Evolutionary conservation across 2,329 filamentous ascomycete species (phyloP).

Genomic region (Talaromyces sp.): DNA sequence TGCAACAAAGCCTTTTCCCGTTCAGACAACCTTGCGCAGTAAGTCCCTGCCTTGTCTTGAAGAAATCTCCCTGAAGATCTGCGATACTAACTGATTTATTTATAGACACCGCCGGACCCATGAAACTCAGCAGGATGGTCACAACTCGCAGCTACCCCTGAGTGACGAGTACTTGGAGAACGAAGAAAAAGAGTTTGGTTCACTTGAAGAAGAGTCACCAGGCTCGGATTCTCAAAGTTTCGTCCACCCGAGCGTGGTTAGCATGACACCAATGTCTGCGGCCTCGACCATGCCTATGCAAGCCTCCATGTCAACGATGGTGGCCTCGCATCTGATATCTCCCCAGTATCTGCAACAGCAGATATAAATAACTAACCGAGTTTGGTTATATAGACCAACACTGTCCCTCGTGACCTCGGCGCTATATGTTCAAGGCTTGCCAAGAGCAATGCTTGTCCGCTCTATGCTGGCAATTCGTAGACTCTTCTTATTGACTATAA

Average conservation of each 20-base stretch:
- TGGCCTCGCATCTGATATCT: constrained; percentile 39
- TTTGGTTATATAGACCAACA: not conserved
- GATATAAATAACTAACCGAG: constrained; percentile 26
- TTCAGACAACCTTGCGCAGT: constrained; percentile 98
- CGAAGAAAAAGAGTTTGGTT: constrained; percentile 77
- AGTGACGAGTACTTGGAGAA: constrained; percentile 67
- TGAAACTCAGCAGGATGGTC: constrained; percentile 63
- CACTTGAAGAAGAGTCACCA: constrained; percentile 73
- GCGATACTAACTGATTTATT: constrained; percentile 32
- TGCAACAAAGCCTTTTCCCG: constrained; percentile 99
- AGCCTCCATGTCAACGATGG: constrained; percentile 37
- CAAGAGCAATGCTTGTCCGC: not conserved
- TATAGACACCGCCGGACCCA: constrained; percentile 67
- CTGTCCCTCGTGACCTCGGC: constrained; percentile 6
- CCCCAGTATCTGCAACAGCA: constrained; percentile 41
- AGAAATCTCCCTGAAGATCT: not conserved
- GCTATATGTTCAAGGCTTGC: constrained; percentile 17
- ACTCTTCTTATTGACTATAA: constrained; percentile 14
- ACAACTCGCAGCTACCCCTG: constrained; percentile 33
- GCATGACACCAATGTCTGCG: constrained; percentile 35
- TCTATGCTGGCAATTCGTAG: constrained; percentile 16
- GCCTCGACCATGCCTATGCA: constrained; percentile 31
- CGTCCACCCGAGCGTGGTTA: constrained; percentile 29
- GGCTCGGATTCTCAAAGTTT: constrained; percentile 29
- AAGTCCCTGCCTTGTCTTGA: constrained; percentile 37